Base-by-base conservation (phyloP, 768 basidiomycete genomes). In the Suillus lakei region DNA sequence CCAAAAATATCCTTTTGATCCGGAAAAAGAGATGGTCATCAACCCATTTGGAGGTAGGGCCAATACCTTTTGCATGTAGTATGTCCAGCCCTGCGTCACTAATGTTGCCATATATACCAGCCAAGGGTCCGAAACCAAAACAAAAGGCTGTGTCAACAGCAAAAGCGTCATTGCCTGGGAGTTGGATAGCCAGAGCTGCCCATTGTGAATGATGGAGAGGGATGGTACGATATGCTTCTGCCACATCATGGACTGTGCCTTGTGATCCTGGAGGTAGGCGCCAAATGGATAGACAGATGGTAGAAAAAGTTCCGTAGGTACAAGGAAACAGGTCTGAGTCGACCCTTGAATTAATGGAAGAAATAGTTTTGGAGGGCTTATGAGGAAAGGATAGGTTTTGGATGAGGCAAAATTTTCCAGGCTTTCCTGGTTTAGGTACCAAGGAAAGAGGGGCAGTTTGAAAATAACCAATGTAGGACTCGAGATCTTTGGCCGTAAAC, bases 171-270 rank as follows among this genome's bases (percentile, higher is more conserved):
- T 69, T 60, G 4, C 21, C 44, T 3, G 36, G 36, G 36, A 81
- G 60, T 0, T 69, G 64, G 0, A 82, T 68, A 0, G 82, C 76
- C 0, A 74, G 32, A 0, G 72, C 78, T 1, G 79, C 79, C 81
- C 80, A 84, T 43, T 83, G 82, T 0, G 68, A 68, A 0, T 66
- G 71, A 16, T 71, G 67, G 0, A 79, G 48, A 0, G 79, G 79
- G 0, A 82, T 69, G 0, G 72, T 78, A 0, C 76, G 67, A 60
- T 82, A 84, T 0, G 81, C 83, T 64, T 83, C 79, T 0, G 74
- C 67, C 1, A 85, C 75, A 43, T 85, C 81, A 0, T 75, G 64
- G 0, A 66, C 63, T 0, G 68, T 69, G 0, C 43, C 71, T 69
- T 77, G 69, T 2, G 70, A 70, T 3, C 70, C 72, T 1, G 70